Conservation (phyloP, 768 basidiomycete species). For the Royoungia palumana region DNA sequence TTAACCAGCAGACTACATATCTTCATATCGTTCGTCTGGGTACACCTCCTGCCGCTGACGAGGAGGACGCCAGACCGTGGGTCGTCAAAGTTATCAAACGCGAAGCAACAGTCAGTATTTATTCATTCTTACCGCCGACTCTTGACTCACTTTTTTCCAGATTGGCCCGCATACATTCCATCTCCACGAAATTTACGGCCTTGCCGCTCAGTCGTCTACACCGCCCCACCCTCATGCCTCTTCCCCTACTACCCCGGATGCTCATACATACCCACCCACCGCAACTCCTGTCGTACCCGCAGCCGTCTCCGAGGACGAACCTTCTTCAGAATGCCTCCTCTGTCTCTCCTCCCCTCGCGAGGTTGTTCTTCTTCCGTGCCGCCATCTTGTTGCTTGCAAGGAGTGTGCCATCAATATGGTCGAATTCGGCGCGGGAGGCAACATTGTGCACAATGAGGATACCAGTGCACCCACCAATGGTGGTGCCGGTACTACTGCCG, state of each 20-base stretch:
- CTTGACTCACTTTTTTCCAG: conserved; percentile 34
- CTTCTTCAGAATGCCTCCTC: conserved; percentile 86
- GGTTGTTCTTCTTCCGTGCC: conserved; percentile 89
- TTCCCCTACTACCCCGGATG: conserved; percentile 35
- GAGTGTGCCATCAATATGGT: conserved; percentile 98
- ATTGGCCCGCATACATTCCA: conserved; percentile 95
- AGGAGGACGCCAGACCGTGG: conserved; percentile 73
- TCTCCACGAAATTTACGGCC: conserved; percentile 91
- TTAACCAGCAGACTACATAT: conserved; percentile 88
- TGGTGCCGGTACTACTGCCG: conserved; percentile 21
- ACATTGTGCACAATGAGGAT: conserved; percentile 59
- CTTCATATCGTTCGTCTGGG: conserved; percentile 79
- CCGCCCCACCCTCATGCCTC: conserved; percentile 35
- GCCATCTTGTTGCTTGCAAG: conserved; percentile 92
- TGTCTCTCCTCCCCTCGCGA: conserved; percentile 87
- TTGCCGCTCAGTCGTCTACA: conserved; percentile 56
- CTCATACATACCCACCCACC: conserved; percentile 48
- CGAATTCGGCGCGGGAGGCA: conserved; percentile 92
- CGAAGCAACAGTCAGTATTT: conserved; percentile 67
- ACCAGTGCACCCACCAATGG: conserved; percentile 28
- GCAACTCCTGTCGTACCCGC: conserved; percentile 20
- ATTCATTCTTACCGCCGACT: neutral
- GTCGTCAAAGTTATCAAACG: conserved; percentile 90
- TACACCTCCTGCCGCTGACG: conserved; percentile 34
- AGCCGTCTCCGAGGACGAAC: conserved; percentile 54